Percentiles rank a stretch among this genome's conserved stretches.
Evolutionary conservation across 2,329 filamentous ascomycete genomes (phyloP).

Genomic region (Scytalidium sp.): DNA sequence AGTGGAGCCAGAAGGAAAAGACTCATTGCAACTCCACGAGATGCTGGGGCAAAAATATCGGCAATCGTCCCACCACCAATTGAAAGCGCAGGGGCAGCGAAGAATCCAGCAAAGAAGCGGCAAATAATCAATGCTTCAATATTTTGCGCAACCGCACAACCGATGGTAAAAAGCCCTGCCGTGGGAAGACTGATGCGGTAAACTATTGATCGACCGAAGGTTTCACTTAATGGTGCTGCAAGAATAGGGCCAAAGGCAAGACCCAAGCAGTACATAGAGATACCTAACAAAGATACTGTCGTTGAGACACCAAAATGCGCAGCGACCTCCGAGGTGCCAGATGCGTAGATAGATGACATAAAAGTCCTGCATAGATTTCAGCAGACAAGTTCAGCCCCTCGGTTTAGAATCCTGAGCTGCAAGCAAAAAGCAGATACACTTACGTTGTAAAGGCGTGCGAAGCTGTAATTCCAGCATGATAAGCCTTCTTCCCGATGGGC

Average conservation of each 20-base stretch:
- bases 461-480: background rate
- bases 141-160: slow-evolving; percentile 47
- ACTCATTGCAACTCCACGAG: slow-evolving; percentile 8
- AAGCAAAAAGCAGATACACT: background rate
- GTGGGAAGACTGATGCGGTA: slow-evolving; percentile 45
- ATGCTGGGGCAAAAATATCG: slow-evolving; percentile 12
- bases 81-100: slow-evolving; percentile 8
- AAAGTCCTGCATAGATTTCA: slow-evolving; percentile 43
- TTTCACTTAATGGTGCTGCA: slow-evolving; percentile 58
- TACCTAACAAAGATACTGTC: slow-evolving; percentile 53
- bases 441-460: background rate
- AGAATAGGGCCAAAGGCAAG: slow-evolving; percentile 57
- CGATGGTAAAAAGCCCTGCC: slow-evolving; percentile 53
- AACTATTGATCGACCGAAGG: slow-evolving; percentile 50
- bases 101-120: slow-evolving; percentile 55
- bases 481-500: background rate
- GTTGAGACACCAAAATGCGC: slow-evolving; percentile 50
- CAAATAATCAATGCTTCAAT: slow-evolving; percentile 50
- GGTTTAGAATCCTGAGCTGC: background rate
- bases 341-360: slow-evolving; percentile 51
- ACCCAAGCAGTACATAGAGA: slow-evolving; percentile 58
- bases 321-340: slow-evolving; percentile 43
- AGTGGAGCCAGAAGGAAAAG: slow-evolving; percentile 36
- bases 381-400: background rate
- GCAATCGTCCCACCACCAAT: slow-evolving; percentile 13